Conservation (phyloP, 2,329 filamentous ascomycete genomes). For the Penicillium occitanis region DNA sequence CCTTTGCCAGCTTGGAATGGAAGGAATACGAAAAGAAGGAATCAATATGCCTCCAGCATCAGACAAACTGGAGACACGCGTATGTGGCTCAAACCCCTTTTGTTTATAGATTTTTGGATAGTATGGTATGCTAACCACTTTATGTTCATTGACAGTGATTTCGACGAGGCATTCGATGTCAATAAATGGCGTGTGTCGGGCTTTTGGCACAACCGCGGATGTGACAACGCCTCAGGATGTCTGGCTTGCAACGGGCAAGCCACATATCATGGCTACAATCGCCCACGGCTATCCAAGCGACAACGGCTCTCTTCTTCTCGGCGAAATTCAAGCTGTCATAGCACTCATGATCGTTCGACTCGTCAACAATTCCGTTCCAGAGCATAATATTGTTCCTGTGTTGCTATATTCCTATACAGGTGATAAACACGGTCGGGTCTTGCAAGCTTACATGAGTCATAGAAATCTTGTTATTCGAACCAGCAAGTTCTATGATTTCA, state of each 20-base stretch:
- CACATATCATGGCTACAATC: constrained; percentile 3
- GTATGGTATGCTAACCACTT: not conserved
- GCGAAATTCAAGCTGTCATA: constrained; percentile 4
- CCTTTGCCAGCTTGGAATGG: not conserved
- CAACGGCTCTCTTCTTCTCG: not conserved
- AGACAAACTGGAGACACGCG: not conserved
- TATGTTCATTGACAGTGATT: not conserved
- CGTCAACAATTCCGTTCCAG: not conserved
- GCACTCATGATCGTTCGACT: constrained; percentile 13
- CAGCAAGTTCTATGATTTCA: not conserved
- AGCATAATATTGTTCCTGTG: constrained; percentile 13
- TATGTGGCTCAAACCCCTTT: not conserved
- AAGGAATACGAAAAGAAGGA: not conserved
- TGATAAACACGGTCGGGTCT: not conserved
- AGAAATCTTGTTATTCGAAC: not conserved
- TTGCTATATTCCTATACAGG: not conserved
- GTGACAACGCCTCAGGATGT: not conserved
- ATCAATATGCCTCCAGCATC: not conserved
- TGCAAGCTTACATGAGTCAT: not conserved
- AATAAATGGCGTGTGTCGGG: not conserved
- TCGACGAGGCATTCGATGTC: not conserved
- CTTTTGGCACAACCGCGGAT: not conserved
- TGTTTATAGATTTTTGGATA: too few relatives aligned
- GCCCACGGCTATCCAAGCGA: not conserved
- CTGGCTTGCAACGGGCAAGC: not conserved